Evolutionary conservation across 2,329 filamentous ascomycete species (phyloP).

Genomic region (Biscogniauxia sp.): DNA sequence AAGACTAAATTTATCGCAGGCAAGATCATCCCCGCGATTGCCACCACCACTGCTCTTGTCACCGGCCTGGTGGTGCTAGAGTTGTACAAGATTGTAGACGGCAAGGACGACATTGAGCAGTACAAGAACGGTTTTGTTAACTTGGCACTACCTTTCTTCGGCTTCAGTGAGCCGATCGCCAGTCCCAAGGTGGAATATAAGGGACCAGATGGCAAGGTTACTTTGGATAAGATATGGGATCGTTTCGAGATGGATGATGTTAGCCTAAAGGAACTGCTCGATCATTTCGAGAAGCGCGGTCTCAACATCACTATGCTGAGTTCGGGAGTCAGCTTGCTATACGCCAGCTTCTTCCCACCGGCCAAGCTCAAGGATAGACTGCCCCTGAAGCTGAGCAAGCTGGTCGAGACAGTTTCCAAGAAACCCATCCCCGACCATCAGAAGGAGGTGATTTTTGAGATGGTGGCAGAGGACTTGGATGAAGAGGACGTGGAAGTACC

Average conservation of each 20-base stretch:
- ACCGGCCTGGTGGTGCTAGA: slow-evolving; percentile 92
- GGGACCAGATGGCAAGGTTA: slow-evolving; percentile 74
- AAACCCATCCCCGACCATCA: slow-evolving; percentile 88
- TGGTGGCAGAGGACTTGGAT: slow-evolving; percentile 83
- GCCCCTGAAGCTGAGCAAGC: slow-evolving; percentile 78
- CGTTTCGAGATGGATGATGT: slow-evolving; percentile 89
- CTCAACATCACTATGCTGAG: slow-evolving; percentile 88
- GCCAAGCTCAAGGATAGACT: slow-evolving; percentile 78
- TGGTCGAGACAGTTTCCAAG: slow-evolving; percentile 87
- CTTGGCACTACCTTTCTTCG: slow-evolving; percentile 93
- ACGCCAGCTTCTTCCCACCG: slow-evolving; percentile 86
- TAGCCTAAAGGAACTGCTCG: slow-evolving; percentile 78
- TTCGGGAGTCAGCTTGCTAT: slow-evolving; percentile 93
- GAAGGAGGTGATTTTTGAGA: slow-evolving; percentile 94
- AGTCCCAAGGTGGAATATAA: slow-evolving; percentile 91
- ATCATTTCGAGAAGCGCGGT: slow-evolving; percentile 77
- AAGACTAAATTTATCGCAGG: slow-evolving; percentile 99
- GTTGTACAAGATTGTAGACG: slow-evolving; percentile 94
- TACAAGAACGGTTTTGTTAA: slow-evolving; percentile 99
- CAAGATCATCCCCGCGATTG: slow-evolving; percentile 98
- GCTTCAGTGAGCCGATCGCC: slow-evolving; percentile 94
- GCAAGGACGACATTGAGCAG: slow-evolving; percentile 94
- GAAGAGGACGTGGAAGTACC: slow-evolving; percentile 97
- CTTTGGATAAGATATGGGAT: slow-evolving; percentile 96
- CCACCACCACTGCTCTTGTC: slow-evolving; percentile 92